Conservation (phyloP, 306 rosid genomes). For the Prosopis cineraria region DNA sequence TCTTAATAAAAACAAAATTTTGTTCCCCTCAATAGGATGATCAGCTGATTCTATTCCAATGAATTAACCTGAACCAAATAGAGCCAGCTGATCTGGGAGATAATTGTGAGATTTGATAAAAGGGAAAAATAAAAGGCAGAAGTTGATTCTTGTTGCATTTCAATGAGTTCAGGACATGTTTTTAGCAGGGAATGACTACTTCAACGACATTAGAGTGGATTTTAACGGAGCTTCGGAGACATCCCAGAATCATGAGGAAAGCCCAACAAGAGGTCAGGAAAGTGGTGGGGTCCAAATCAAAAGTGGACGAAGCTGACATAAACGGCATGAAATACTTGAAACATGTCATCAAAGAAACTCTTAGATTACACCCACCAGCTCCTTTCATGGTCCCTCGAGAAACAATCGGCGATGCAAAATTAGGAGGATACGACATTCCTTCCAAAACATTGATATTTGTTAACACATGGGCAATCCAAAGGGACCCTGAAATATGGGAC, state of each 20-base stretch:
- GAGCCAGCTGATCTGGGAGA: no score
- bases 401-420: neutral
- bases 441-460: neutral
- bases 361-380: conserved; percentile 47
- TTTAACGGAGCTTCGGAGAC: neutral
- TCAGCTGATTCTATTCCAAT: no score
- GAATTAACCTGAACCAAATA: no score
- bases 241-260: conserved; percentile 6
- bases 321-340: conserved; percentile 43
- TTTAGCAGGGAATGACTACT: conserved; percentile 2
- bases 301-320: conserved; percentile 31
- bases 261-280: conserved; percentile 50
- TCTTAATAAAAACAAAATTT: no score
- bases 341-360: conserved; percentile 40
- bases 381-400: conserved; percentile 40
- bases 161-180: conserved; percentile 1
- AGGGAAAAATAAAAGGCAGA: no score
- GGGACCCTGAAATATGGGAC: no score
- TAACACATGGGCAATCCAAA: no score
- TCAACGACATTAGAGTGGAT: neutral
- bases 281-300: no score
- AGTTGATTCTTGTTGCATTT: no score
- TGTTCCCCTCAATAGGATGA: no score
- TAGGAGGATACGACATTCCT: conserved; percentile 32
- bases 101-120: no score